Percentiles rank a stretch among this genome's conserved stretches.
These are phyloP conservation scores for Rhizomucor miehei DNA, from an alignment of 371 early-diverging fungal species.

Conservation along the genomic window DNA sequence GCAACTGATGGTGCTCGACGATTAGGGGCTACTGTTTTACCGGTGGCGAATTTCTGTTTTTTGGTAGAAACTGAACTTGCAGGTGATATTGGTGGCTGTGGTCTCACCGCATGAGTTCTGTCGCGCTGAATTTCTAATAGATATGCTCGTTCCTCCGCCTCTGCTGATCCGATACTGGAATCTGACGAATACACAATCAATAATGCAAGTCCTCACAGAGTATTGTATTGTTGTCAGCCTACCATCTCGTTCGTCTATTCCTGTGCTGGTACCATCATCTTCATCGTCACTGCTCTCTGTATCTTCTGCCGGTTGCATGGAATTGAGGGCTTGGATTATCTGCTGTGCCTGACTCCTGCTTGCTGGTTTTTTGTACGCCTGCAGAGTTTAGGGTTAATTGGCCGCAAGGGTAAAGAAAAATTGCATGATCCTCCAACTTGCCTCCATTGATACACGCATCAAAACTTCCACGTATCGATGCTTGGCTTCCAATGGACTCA, in stretches of 20 bases:
- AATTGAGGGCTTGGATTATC: constrained; percentile 42
- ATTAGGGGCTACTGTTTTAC: too few species aligned
- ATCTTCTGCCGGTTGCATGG: constrained; percentile 23
- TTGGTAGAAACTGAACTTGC: constrained; percentile 4
- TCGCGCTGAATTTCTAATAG: constrained; percentile 18
- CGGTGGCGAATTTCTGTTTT: background rate
- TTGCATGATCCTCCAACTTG: background rate
- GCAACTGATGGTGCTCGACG: constrained; percentile 1
- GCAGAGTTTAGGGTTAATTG: background rate
- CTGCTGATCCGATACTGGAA: constrained; percentile 19
- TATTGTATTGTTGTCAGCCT: background rate
- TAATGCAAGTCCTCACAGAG: too few species aligned
- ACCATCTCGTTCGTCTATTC: constrained; percentile 4
- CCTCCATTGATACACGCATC: constrained; percentile 23
- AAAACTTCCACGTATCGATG: constrained; percentile 31
- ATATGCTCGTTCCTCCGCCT: constrained; percentile 28
- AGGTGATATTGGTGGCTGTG: constrained; percentile 4
- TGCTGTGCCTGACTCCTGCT: constrained; percentile 40
- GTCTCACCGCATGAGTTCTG: background rate
- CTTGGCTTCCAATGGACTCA: constrained; percentile 21
- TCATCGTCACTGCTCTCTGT: constrained; percentile 20
- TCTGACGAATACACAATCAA: background rate
- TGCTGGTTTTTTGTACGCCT: constrained; percentile 42
- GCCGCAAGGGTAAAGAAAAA: background rate
- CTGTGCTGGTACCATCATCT: background rate